Evolutionary conservation across 495 filamentous ascomycete genomes (phyloP), one percentile per base, ranked within the genome.

Genomic region (Aspergillus ostianus): DNA sequence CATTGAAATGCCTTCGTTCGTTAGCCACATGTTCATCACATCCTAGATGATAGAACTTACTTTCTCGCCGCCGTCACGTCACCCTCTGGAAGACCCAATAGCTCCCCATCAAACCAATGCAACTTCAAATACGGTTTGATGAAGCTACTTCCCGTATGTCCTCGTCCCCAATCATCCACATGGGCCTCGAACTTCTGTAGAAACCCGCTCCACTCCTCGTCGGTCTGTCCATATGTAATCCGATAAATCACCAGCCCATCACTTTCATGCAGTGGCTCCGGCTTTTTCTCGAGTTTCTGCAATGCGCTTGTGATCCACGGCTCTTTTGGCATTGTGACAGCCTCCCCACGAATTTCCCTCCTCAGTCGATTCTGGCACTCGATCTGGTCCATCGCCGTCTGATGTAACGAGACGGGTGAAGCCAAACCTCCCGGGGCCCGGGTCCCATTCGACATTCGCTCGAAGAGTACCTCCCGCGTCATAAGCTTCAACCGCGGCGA

Each of bases 101-200:
- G 66, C 15, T 64, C 64, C 4, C 74, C 73, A 62, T 74, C 71
- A 1, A 70, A 27, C 74, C 74, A 77, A 12, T 71, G 58, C 9
- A 77, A 54, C 20, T 61, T 70, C 15, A 72, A 51, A 51, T 68
- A 48, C 18, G 54, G 41, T 47, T 69, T 72, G 41, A 74, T 47
- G 3, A 23, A 10, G 45, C 63, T 63, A 17, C 57, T 63, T 2
- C 68, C 68, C 1, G 65, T 60, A 27, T 69, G 59, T 1, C 67
- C 74, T 17, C 57, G 51, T 26, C 70, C 71, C 61, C 73, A 71
- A 41, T 68, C 62, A 0, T 64, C 62, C 3, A 72, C 48, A 46
- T 68, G 66, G 0, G 57, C 52, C 26, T 75, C 65, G 2, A 77
- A 13, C 46, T 66, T 67, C 18, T 60, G n/a, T 4, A 61, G 32